Conservation (phyloP, 495 filamentous ascomycete species). For the Terfezia claveryi region DNA sequence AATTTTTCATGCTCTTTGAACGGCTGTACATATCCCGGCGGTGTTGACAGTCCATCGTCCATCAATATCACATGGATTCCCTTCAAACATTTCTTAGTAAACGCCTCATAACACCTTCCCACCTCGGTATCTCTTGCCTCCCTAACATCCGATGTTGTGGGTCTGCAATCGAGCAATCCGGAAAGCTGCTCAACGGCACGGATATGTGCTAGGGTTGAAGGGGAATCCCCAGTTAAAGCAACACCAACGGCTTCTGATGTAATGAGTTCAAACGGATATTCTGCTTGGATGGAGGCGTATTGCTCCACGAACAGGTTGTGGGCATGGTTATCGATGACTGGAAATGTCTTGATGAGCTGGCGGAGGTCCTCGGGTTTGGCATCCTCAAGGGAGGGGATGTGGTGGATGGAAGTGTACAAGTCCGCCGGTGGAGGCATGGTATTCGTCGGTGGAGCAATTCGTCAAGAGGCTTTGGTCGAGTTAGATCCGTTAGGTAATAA, state of each 20-base stretch:
- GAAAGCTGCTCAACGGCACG: constrained; percentile 50
- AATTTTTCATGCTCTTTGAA: not conserved
- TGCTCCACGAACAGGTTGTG: constrained; percentile 44
- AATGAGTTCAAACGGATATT: constrained; percentile 28
- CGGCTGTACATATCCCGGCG: not conserved
- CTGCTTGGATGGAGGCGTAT: constrained; percentile 6
- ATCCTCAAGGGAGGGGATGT: not conserved
- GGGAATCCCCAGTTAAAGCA: constrained; percentile 35
- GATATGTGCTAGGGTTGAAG: constrained; percentile 39
- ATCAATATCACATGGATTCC: constrained; percentile 60
- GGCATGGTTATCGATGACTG: constrained; percentile 76
- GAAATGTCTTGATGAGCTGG: constrained; percentile 37
- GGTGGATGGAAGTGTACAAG: not conserved
- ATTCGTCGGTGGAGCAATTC: no score
- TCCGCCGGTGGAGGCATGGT: not conserved
- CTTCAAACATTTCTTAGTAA: constrained; percentile 30
- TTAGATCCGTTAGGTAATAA: no score
- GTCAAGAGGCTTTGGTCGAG: no score
- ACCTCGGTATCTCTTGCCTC: constrained; percentile 27
- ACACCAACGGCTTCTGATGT: constrained; percentile 51
- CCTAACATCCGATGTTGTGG: constrained; percentile 41
- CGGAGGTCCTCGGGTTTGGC: constrained; percentile 16
- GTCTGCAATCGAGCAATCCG: constrained; percentile 34
- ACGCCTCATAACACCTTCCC: constrained; percentile 27
- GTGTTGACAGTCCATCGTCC: constrained; percentile 43